A percentile compares a stretch with the other conserved stretches of the same genome.
Evolutionary conservation across 495 filamentous ascomycete species (phyloP).

Genomic region (Thermothielavioides terrestris): DNA sequence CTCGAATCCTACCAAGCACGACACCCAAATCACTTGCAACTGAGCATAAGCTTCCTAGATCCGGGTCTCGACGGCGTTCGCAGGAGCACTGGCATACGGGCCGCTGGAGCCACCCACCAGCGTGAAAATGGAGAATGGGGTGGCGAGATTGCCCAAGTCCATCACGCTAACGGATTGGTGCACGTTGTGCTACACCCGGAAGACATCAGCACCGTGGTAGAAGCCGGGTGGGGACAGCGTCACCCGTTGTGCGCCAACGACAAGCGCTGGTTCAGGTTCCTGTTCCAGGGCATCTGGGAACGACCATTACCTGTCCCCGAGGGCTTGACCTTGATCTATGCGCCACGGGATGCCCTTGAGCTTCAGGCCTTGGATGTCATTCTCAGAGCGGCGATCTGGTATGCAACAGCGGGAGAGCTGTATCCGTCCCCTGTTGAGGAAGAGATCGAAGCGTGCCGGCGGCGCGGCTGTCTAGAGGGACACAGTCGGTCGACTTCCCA

Average conservation of each 20-base stretch:
- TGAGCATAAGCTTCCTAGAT: neutral
- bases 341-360: neutral
- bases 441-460: neutral
- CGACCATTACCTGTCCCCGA: neutral
- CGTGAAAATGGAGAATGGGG: constrained; percentile 7
- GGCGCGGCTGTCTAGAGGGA: too few relatives aligned
- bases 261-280: neutral
- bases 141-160: constrained; percentile 2
- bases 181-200: constrained; percentile 1
- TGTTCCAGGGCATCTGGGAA: neutral
- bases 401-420: neutral
- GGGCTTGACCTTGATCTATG: constrained; percentile 3
- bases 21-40: neutral
- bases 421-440: neutral
- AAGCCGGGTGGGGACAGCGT: constrained; percentile 2
- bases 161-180: neutral
- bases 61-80: neutral
- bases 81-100: neutral
- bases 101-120: neutral
- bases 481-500: too few relatives aligned
- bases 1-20: neutral
- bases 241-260: constrained; percentile 3
- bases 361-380: neutral
- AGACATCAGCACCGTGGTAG: neutral
- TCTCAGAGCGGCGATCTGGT: constrained; percentile 1